Base-by-base conservation (phyloP, 2,329 filamentous ascomycete genomes). In the Dryadomyces quercivorus region DNA sequence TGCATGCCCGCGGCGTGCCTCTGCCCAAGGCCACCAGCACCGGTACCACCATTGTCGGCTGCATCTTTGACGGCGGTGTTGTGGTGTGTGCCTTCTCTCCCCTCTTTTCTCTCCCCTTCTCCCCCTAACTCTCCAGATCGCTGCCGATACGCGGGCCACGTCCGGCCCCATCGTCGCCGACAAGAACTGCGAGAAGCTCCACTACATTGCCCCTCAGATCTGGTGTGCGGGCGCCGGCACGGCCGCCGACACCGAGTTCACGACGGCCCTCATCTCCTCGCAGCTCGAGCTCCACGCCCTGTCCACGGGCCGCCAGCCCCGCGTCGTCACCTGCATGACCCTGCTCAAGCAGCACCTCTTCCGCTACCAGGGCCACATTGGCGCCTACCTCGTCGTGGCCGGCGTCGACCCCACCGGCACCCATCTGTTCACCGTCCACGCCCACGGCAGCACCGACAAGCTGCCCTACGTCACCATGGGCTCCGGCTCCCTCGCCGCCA, bases 131-230 rank as follows among this genome's bases (percentile, higher is more conserved):
- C 45, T 44, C 53, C 63, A 91, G 86, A 97, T 98, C 72, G 93
- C 93, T 60, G 93, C 93, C 75, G 93, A 98, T 74, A 98, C 93
- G 61, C 84, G 93, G 81, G 93, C 93, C 60, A 98, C 93, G 49
- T 94, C 88, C 61, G 93, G 93, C 40, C 91, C 93, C 62, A 98
- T 98, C 72, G 93, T 98, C 63, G 94, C 94, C 72, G 93, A 98
- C 82, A 98, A 98, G 88, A 98, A 98, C 81, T 96, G 93, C 77
- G 92, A 98, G 76, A 98, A 98, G 77, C 84, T 98, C 61, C 93
- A 98, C 76, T 98, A 94, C 78, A 98, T 98, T 70, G 80, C 93
- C 46, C 92, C 93, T 57, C 90, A 96, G 72, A 98, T 98, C 73
- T 98, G 93, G 93, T 98, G 93, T 73, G 93, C 93, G 10, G 93